Evolutionary conservation across 2,329 filamentous ascomycete species (phyloP), one percentile per base, ranked within the genome.

Genomic region (Lasiodiplodia theobromae): DNA sequence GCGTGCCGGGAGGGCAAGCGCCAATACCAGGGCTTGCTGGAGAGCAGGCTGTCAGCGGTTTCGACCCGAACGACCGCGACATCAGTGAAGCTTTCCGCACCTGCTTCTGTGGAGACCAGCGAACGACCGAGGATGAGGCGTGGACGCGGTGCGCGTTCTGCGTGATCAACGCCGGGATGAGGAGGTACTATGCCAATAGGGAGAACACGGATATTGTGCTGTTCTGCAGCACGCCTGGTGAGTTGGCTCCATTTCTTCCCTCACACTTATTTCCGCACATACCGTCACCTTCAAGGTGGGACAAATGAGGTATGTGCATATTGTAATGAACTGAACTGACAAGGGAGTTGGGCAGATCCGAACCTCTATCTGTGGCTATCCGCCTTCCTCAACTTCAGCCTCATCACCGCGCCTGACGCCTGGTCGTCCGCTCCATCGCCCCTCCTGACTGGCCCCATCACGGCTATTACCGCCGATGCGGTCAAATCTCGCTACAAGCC

Each of bases 381-480:
- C 16, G 16, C 25, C 25, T 16, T 70, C 52, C 62, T 69, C 44
- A 56, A 64, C 62, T 63, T 70, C 68, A 52, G 34, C 40, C 23
- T 40, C 40, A 14, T 12, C 21, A 23, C 49, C 60, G 28, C 49
- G 28, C 28, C 60, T 1, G 23, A 31, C 25, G 58, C 58, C 14
- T 25, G 49, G 44, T n/a, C 60, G 14, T 7, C 60, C 4, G 40
- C 40, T 10, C 54, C 38, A 7, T 62, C 49, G 10, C 54, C 62
- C 11, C 1, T 40, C 7, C 53, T 69, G 28, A 44, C 62, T 25
- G 67, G 69, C 51, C n/a, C 67, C 12, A 34, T 69, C 28, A 69
- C 69, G 37, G 47, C 52, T 78, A 64, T 69, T 74, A 69, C 71
- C 73, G 70, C 68, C 7, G 44, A 62, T 14, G 63, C 63, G 3